A percentile compares a stretch with the other conserved stretches of the same genome.
These are phyloP conservation scores for Rhizophagus prolifer DNA, from an alignment of 192 early-diverging fungal species.

Conservation along the genomic window DNA sequence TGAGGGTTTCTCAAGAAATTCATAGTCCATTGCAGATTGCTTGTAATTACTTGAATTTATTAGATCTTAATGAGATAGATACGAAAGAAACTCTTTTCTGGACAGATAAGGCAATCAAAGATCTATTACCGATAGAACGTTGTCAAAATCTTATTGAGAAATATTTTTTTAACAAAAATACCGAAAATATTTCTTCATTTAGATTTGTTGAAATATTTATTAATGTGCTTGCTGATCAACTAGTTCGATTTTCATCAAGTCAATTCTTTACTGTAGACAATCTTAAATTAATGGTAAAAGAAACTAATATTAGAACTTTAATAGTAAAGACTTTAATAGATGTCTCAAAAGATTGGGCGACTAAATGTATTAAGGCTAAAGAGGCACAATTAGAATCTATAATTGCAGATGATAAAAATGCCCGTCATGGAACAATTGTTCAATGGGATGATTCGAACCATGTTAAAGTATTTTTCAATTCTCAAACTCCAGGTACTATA, in stretches of 20 bases:
- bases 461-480: constrained; percentile 20
- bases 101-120: background rate
- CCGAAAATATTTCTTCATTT: constrained; percentile 9
- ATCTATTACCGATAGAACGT: background rate
- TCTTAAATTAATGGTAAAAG: constrained; percentile 22
- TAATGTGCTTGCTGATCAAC: constrained; percentile 32
- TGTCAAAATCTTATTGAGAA: constrained; percentile 18
- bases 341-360: constrained; percentile 21
- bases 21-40: constrained; percentile 24
- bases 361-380: background rate
- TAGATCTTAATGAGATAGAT: background rate
- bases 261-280: constrained; percentile 28
- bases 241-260: constrained; percentile 31
- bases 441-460: background rate
- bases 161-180: constrained; percentile 28
- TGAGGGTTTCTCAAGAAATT: constrained; percentile 21
- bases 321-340: constrained; percentile 11
- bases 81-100: constrained; percentile 14
- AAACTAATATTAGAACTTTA: constrained; percentile 20
- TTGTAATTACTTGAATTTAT: constrained; percentile 19
- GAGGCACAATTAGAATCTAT: background rate
- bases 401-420: background rate
- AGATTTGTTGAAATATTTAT: constrained; percentile 33
- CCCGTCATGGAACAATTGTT: background rate
- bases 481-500: background rate